These are phyloP conservation scores for Mallotus nudiflorus DNA, from an alignment of 345 rosid species.

Conservation along the genomic window DNA sequence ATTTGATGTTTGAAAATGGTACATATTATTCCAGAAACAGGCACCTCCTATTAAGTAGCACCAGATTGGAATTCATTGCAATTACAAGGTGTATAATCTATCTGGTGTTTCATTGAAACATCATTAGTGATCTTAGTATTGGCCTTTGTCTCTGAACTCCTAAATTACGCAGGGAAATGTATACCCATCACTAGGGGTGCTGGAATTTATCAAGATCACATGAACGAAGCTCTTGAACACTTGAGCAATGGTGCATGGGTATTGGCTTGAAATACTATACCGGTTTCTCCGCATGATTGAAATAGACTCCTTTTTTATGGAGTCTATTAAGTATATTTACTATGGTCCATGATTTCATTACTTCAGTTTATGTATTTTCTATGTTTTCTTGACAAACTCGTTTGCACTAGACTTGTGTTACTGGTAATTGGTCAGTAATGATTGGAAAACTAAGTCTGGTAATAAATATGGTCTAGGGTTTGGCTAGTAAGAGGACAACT, in stretches of 20 bases:
- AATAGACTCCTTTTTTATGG: neutral
- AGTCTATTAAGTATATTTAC: neutral
- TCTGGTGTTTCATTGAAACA: neutral
- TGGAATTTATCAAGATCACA: slow-evolving; percentile 86
- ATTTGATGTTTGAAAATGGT: too few species aligned
- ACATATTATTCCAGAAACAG: too few species aligned
- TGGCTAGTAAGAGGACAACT: neutral
- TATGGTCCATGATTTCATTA: neutral
- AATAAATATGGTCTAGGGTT: neutral
- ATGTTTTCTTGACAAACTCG: neutral
- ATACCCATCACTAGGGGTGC: slow-evolving; percentile 91
- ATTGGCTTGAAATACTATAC: slow-evolving; percentile 22
- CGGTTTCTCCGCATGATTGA: neutral
- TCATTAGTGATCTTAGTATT: neutral
- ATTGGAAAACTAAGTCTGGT: neutral
- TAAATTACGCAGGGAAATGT: slow-evolving; percentile 77
- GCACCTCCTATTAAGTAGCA: neutral
- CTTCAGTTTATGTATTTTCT: neutral
- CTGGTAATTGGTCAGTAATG: neutral
- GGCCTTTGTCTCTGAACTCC: slow-evolving; percentile 14
- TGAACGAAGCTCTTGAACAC: slow-evolving; percentile 82
- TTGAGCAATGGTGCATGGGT: slow-evolving; percentile 84
- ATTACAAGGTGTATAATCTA: neutral
- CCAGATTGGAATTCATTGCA: neutral
- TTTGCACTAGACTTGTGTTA: neutral